phyloP scores from a whole-genome alignment of 1,139 yeast species.

The Geotrichum histeridarum region DNA sequence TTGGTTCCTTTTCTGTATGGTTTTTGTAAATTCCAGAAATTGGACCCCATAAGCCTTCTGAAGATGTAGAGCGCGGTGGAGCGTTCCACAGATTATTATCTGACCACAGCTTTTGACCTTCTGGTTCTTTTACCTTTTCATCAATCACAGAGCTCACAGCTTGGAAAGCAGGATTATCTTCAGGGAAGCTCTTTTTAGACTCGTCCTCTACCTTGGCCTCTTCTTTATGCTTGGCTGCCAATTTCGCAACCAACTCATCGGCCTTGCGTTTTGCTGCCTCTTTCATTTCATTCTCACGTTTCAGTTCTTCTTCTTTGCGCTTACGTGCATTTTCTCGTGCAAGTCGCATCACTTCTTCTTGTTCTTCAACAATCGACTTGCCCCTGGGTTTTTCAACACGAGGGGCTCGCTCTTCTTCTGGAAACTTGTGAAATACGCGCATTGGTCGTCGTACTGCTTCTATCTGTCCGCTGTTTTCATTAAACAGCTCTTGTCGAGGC shows the following conservation, averaged over 20 bases:
- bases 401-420: too few relatives aligned
- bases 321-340: constrained; percentile 19
- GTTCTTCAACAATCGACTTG: constrained; percentile 28
- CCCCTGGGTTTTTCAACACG: neutral
- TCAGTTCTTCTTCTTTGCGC: constrained; percentile 35
- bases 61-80: neutral
- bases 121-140: neutral
- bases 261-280: constrained; percentile 31
- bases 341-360: constrained; percentile 35
- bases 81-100: neutral
- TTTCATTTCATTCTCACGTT: constrained; percentile 31
- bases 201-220: neutral
- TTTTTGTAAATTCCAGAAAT: neutral
- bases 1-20: neutral
- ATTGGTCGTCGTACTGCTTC: constrained; percentile 21
- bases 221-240: constrained; percentile 7
- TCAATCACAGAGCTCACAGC: constrained; percentile 4
- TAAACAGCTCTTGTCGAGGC: constrained; percentile 33
- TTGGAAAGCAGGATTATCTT: constrained; percentile 4
- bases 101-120: neutral
- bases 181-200: neutral
- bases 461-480: constrained; percentile 33
- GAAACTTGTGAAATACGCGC: neutral
- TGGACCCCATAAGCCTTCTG: neutral
- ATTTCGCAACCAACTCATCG: constrained; percentile 25